Percentiles rank a stretch among this genome's conserved stretches.
Evolutionary conservation across 1,284 basidiomycete genomes (phyloP).

Genomic region (Macrocystidia cucumis): DNA sequence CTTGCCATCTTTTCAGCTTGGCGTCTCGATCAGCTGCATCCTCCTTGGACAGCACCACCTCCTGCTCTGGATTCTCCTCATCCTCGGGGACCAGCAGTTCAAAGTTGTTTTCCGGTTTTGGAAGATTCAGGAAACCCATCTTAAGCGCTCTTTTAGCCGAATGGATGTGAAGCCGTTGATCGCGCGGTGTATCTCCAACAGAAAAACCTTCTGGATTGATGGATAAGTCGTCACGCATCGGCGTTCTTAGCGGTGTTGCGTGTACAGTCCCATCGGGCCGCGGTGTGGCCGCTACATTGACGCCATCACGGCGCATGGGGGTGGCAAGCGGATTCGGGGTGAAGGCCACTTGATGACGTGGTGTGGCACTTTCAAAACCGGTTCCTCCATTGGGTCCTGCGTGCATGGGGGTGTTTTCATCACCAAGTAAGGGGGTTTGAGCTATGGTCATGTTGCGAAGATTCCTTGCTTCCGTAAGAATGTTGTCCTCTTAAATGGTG

Average conservation of each 20-base stretch:
- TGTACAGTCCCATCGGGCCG: conserved; percentile 40
- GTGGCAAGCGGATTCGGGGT: conserved; percentile 96
- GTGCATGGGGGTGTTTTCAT: conserved; percentile 93
- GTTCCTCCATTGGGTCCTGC: conserved; percentile 66
- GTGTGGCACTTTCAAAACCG: conserved; percentile 89
- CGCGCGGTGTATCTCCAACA: conserved; percentile 67
- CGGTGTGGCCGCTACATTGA: conserved; percentile 58
- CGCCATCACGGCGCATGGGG: conserved; percentile 46
- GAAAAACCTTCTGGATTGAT: conserved; percentile 75
- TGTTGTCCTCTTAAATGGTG: conserved; percentile 68
- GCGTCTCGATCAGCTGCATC: conserved; percentile 94
- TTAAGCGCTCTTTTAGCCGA: conserved; percentile 70
- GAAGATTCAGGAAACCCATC: conserved; percentile 79
- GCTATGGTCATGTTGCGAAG: conserved; percentile 86
- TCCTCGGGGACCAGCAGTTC: conserved; percentile 90
- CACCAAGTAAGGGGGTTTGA: conserved; percentile 94
- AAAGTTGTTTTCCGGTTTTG: conserved; percentile 96
- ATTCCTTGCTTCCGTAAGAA: conserved; percentile 93
- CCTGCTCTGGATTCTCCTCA: conserved; percentile 45
- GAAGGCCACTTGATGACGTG: conserved; percentile 80
- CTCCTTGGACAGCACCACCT: conserved; percentile 50
- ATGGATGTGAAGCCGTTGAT: conserved; percentile 54
- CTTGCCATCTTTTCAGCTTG: conserved; percentile 55
- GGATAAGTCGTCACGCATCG: conserved; percentile 83
- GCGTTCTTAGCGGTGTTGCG: conserved; percentile 83